phyloP scores from a whole-genome alignment of 1,284 basidiomycete species.

The Malassezia slooffiae region DNA sequence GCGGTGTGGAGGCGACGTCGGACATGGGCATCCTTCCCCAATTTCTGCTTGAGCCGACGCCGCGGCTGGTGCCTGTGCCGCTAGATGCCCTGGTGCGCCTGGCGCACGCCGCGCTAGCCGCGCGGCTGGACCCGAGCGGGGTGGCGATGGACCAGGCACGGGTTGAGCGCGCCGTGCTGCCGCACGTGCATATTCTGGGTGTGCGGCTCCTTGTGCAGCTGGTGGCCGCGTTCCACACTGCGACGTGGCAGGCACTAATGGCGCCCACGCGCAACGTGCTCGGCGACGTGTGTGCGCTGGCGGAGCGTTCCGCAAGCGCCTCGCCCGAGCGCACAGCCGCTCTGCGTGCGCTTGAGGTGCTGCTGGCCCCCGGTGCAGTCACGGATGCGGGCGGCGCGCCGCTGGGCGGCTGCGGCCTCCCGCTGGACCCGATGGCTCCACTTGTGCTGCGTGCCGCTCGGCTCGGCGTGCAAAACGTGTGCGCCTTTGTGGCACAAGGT shows the following conservation, averaged over 20 bases:
- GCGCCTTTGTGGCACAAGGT: background rate
- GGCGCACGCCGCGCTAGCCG: constrained; percentile 49
- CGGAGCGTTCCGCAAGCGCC: constrained; percentile 4
- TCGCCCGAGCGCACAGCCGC: constrained; percentile 7
- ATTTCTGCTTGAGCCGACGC: constrained; percentile 48
- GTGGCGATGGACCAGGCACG: constrained; percentile 17
- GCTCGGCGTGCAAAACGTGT: constrained; percentile 10
- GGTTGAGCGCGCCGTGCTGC: constrained; percentile 14
- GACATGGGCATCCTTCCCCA: constrained; percentile 11
- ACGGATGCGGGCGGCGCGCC: background rate
- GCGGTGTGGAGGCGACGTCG: background rate
- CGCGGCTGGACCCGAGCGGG: background rate
- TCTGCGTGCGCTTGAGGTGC: constrained; percentile 16
- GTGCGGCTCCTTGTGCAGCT: constrained; percentile 19
- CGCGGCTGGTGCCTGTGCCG: constrained; percentile 63
- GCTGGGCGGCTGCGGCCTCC: constrained; percentile 11
- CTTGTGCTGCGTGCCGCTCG: constrained; percentile 23
- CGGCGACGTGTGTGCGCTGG: constrained; percentile 18
- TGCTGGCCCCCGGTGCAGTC: constrained; percentile 10
- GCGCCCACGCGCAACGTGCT: constrained; percentile 13
- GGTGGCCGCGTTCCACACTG: constrained; percentile 13
- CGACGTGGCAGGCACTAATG: constrained; percentile 6
- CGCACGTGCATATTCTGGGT: constrained; percentile 16
- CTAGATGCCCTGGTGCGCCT: constrained; percentile 52
- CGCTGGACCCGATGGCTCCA: constrained; percentile 23